Percentiles rank a stretch among this genome's conserved stretches.
Evolutionary conservation across 306 rosid genomes (phyloP).

Genomic region (Lablab purpureus): DNA sequence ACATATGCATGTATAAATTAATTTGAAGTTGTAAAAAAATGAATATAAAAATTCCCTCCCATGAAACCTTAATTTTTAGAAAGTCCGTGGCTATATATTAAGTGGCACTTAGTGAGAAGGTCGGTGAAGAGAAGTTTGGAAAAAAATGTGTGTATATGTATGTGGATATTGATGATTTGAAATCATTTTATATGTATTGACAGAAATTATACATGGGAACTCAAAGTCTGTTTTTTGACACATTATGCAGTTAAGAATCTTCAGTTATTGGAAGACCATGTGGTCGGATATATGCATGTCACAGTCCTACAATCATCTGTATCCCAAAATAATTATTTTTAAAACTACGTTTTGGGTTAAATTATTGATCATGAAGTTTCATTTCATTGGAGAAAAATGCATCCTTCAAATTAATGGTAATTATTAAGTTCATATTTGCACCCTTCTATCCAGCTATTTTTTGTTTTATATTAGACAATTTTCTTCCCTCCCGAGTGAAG

Average conservation of each 20-base stretch:
- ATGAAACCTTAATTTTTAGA: background rate
- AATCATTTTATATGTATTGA: background rate
- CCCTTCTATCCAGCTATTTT: background rate
- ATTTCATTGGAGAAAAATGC: no score
- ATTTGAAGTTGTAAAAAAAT: no score
- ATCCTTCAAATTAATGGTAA: background rate
- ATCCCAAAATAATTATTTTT: background rate
- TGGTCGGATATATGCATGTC: no score
- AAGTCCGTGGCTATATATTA: background rate
- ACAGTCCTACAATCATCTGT: background rate
- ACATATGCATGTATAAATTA: no score
- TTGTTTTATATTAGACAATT: background rate
- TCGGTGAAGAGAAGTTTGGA: conserved; percentile 5
- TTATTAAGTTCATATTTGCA: background rate
- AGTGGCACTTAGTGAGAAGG: conserved; percentile 2
- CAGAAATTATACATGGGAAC: background rate
- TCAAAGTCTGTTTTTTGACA: background rate
- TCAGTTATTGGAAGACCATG: background rate
- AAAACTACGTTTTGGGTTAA: background rate
- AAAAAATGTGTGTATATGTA: no score
- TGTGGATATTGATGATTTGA: background rate
- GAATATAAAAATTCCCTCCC: no score
- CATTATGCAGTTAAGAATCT: background rate
- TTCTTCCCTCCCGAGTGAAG: background rate
- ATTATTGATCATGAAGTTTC: background rate